A percentile compares a stretch with the other conserved stretches of the same genome.
Conservation (phyloP, 805 yeast species). For the Wickerhamiella shivajii region DNA sequence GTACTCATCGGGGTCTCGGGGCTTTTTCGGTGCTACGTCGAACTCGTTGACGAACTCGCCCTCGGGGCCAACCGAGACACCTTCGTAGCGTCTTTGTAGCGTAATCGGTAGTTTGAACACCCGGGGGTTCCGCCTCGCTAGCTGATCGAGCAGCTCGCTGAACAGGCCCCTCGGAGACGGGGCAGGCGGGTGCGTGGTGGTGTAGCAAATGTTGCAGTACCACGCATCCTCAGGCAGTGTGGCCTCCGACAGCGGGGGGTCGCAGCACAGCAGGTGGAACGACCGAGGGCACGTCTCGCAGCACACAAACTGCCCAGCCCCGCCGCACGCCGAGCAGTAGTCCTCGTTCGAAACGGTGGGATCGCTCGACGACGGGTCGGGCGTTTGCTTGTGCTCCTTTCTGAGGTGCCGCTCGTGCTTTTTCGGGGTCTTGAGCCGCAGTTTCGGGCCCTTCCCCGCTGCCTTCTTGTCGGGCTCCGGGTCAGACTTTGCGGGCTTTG, state of each 20-base stretch:
- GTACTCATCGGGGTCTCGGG: constrained; percentile 13
- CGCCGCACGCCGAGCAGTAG: constrained; percentile 81
- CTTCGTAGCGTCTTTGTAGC: constrained; percentile 56
- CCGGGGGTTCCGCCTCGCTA: constrained; percentile 47
- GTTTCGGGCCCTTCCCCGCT: background rate
- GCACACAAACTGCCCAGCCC: constrained; percentile 77
- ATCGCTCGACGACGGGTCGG: background rate
- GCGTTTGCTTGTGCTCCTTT: background rate
- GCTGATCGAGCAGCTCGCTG: constrained; percentile 42
- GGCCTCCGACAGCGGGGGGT: constrained; percentile 73
- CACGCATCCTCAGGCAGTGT: constrained; percentile 75
- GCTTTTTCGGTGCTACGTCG: constrained; percentile 9
- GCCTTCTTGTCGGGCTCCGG: no score
- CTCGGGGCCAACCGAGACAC: constrained; percentile 47
- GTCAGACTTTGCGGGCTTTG: no score
- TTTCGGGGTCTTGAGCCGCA: background rate
- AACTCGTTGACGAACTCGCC: constrained; percentile 59
- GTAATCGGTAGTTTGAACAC: constrained; percentile 54
- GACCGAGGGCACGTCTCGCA: constrained; percentile 89
- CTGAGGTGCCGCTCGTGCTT: background rate
- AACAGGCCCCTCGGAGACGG: constrained; percentile 30
- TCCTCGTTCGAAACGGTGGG: constrained; percentile 63
- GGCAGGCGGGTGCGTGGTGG: constrained; percentile 26
- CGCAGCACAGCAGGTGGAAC: constrained; percentile 81
- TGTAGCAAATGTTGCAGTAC: constrained; percentile 73